Conservation (phyloP, 2,329 filamentous ascomycete genomes). For the Fusarium caatingaense region DNA sequence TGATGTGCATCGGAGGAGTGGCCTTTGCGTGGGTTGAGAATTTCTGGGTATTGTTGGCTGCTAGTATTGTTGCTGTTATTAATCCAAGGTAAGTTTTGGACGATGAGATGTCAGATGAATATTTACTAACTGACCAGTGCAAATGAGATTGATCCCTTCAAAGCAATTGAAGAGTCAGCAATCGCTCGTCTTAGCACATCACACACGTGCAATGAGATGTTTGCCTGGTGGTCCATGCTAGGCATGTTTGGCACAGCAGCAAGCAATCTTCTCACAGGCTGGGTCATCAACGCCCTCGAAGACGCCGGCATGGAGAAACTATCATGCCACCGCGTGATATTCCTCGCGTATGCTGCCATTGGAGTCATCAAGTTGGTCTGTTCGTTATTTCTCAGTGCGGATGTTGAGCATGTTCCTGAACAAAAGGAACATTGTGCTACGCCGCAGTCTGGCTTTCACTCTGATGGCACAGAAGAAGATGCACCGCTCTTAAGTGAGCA, state of each 20-base stretch:
- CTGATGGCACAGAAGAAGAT: neutral
- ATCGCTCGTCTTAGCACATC: constrained; percentile 36
- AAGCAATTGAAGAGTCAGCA: constrained; percentile 39
- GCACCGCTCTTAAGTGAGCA: constrained; percentile 20
- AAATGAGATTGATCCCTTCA: constrained; percentile 44
- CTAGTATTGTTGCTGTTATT: constrained; percentile 37
- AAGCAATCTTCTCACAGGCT: constrained; percentile 38
- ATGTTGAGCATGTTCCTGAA: constrained; percentile 22
- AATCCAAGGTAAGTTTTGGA: constrained; percentile 26
- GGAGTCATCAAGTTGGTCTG: constrained; percentile 34
- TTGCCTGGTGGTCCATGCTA: constrained; percentile 43
- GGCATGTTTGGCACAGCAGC: constrained; percentile 41
- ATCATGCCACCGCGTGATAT: constrained; percentile 32
- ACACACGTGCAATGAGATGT: constrained; percentile 40
- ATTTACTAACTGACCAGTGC: constrained; percentile 11
- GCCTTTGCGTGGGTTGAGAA: constrained; percentile 36
- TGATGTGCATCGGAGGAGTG: constrained; percentile 35
- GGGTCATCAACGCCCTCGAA: constrained; percentile 30
- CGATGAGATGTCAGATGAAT: no score
- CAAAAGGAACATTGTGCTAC: constrained; percentile 24
- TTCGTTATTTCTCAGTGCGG: constrained; percentile 19
- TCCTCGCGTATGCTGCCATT: constrained; percentile 27
- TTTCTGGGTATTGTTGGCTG: constrained; percentile 34
- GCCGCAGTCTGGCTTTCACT: neutral
- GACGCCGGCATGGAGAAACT: constrained; percentile 14